Evolutionary conservation across 345 rosid genomes (phyloP), one percentile per base, ranked within the genome.

Genomic region (Microthlaspi erraticum): DNA sequence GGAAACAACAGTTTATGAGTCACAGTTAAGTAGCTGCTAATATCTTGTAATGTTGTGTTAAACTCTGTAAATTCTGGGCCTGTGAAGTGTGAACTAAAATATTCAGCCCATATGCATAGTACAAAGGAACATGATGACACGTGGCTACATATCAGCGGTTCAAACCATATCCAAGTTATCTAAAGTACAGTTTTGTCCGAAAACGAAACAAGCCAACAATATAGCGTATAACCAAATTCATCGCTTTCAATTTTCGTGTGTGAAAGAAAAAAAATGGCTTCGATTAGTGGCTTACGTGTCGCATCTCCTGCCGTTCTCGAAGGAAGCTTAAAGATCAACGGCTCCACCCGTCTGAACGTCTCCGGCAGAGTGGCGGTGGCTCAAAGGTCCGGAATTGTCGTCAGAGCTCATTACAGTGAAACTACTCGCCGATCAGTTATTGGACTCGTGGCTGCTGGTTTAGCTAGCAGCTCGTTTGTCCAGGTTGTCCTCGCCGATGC

Each of bases 401-500:
- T 87, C 51, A 86, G 86, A 80, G 89, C 96, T 31, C 88, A 86
- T 2, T 89, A 82, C 60, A 76, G 48, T 17, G 60, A 86, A 56
- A 84, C 96, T 18, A 79, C 87, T 84, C 93, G 97, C 10, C 66
- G 96, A 50, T 83, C 91, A 3, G 56, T 85, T 77, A 62, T 93
- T 38, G 96, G 96, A 2, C 78, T 93, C 3, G 92, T 86, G 48
- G 94, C 91, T 5, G 81, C 81, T 31, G 89, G 93, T 49, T 71
- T 91, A 64, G 95, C 86, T 11, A 75, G 92, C 0, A 89, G 88
- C 2, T 85, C 97, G 31, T 83, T 86, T 46, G 97, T 82, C 70
- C 87, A 84, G 54, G 88, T 83, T 34, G 96, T 91, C 18, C 80
- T 89, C 14, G 98, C 97, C 7, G 96, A 80, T 1, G 88, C 84